Conservation (phyloP, 2,329 filamentous ascomycete species). For the Plectosphaerella cucumerina region DNA sequence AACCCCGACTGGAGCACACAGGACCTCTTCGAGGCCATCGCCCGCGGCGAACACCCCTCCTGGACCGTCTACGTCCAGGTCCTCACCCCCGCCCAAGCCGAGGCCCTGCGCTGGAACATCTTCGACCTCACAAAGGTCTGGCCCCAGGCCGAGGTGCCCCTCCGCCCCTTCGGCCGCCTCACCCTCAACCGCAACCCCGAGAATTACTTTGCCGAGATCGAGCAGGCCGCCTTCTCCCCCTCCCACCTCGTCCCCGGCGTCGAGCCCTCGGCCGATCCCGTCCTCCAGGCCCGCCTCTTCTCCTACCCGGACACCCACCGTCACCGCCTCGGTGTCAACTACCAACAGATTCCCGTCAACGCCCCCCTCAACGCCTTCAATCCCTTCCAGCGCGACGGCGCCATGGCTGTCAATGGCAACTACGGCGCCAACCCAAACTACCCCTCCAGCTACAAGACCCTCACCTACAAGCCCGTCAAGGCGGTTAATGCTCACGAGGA, state of each 20-base stretch:
- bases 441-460: constrained; percentile 40
- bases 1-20: constrained; percentile 61
- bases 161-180: constrained; percentile 56
- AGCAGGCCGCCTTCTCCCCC: constrained; percentile 64
- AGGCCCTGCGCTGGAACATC: constrained; percentile 57
- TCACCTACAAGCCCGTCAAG: constrained; percentile 38
- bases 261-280: constrained; percentile 57
- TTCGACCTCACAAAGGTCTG: constrained; percentile 69
- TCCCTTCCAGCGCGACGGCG: constrained; percentile 70
- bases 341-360: constrained; percentile 62
- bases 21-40: constrained; percentile 61
- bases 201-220: constrained; percentile 68
- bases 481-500: constrained; percentile 39
- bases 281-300: constrained; percentile 58
- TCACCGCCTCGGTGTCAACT: constrained; percentile 60
- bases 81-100: constrained; percentile 57
- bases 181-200: constrained; percentile 61
- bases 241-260: constrained; percentile 61
- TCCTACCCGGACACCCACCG: constrained; percentile 60
- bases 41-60: constrained; percentile 54
- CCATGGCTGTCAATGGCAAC: constrained; percentile 65
- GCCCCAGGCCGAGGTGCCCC: constrained; percentile 59
- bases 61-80: constrained; percentile 64
- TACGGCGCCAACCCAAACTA: constrained; percentile 59
- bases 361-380: constrained; percentile 52